Percentiles rank a stretch among this genome's conserved stretches.
Evolutionary conservation across 371 early-diverging fungal species (phyloP).

Genomic region (Saksenaea vasiformis): DNA sequence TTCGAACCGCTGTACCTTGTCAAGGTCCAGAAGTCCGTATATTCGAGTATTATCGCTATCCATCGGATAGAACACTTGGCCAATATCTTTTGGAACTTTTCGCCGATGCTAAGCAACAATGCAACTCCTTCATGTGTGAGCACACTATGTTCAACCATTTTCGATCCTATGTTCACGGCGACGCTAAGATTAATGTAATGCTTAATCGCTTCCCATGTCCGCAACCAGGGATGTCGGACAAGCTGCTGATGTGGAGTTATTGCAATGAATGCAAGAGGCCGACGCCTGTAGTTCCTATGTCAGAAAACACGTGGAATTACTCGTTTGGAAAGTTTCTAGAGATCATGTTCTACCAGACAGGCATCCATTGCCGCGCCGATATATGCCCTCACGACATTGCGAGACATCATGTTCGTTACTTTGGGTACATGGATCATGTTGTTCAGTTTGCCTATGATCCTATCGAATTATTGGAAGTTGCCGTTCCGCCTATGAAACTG

Average conservation of each 20-base stretch:
- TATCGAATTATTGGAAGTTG: slow-evolving; percentile 81
- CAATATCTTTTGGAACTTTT: slow-evolving; percentile 87
- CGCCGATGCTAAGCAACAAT: slow-evolving; percentile 65
- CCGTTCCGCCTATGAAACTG: slow-evolving; percentile 81
- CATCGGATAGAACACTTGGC: slow-evolving; percentile 85
- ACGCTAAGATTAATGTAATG: slow-evolving; percentile 78
- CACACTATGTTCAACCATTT: slow-evolving; percentile 79
- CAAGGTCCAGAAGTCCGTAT: slow-evolving; percentile 76
- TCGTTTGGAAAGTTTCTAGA: slow-evolving; percentile 98
- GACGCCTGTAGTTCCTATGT: slow-evolving; percentile 81
- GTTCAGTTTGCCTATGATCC: slow-evolving; percentile 80
- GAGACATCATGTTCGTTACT: slow-evolving; percentile 81
- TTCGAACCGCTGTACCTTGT: slow-evolving; percentile 71
- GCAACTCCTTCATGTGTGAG: slow-evolving; percentile 75
- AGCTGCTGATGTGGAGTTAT: slow-evolving; percentile 89
- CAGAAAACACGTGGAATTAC: slow-evolving; percentile 90
- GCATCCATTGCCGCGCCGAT: slow-evolving; percentile 69
- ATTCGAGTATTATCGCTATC: slow-evolving; percentile 82
- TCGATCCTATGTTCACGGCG: slow-evolving; percentile 86
- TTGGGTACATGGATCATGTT: slow-evolving; percentile 74
- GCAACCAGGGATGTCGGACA: slow-evolving; percentile 70
- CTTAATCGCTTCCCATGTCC: slow-evolving; percentile 73
- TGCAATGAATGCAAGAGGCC: slow-evolving; percentile 75
- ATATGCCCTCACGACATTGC: slow-evolving; percentile 87
- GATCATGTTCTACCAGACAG: slow-evolving; percentile 78